phyloP scores from a whole-genome alignment of 176 grass and related monocot species.

The Oryza punctata region DNA sequence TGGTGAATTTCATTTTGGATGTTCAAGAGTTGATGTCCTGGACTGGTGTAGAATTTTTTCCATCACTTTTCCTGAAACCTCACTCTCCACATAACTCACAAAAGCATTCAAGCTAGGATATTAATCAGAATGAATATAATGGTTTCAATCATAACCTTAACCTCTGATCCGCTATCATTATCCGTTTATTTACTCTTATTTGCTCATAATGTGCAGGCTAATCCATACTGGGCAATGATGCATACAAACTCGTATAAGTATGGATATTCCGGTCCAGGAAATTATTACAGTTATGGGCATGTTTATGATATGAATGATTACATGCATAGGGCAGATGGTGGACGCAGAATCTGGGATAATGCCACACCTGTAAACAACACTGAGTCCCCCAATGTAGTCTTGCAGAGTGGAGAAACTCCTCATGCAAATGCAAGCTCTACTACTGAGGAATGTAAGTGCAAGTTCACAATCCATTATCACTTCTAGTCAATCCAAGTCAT shows the following conservation, averaged over 20 bases:
- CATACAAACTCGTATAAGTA: slow-evolving; percentile 93
- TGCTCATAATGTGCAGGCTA: slow-evolving; percentile 52
- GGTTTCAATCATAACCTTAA: background rate
- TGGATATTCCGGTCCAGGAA: slow-evolving; percentile 68
- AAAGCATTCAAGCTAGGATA: background rate
- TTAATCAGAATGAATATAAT: slow-evolving; percentile 28
- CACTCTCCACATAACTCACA: background rate
- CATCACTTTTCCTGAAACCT: background rate
- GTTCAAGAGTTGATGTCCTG: background rate
- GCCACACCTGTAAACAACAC: slow-evolving; percentile 55
- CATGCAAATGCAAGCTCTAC: slow-evolving; percentile 50
- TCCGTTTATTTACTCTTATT: slow-evolving; percentile 22
- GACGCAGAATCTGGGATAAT: slow-evolving; percentile 74
- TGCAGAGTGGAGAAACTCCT: slow-evolving; percentile 44
- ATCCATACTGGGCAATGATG: slow-evolving; percentile 93
- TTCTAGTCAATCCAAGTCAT: background rate
- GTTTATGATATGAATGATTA: slow-evolving; percentile 75
- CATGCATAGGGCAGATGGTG: slow-evolving; percentile 70
- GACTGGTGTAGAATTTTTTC: background rate
- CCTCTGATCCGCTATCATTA: background rate
- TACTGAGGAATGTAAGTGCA: slow-evolving; percentile 77
- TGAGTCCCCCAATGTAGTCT: slow-evolving; percentile 44
- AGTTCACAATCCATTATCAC: background rate
- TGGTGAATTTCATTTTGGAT: background rate
- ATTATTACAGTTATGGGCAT: slow-evolving; percentile 76